These are phyloP conservation scores for Tuber calosporum DNA, from an alignment of 495 filamentous ascomycete genomes.

Conservation along the genomic window DNA sequence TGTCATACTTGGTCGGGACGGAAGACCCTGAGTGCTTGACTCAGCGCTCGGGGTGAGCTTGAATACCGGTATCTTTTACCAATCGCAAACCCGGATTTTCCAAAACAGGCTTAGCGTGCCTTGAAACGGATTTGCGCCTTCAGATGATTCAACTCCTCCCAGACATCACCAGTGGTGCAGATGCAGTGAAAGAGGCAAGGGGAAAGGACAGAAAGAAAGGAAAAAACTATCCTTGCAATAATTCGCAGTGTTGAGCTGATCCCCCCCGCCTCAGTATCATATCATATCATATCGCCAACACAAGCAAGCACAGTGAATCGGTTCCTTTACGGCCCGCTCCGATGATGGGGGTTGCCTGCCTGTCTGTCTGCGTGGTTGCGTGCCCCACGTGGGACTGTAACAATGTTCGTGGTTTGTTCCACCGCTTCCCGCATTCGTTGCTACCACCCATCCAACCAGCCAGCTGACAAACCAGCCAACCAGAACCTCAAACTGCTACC, in stretches of 20 bases:
- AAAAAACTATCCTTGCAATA: not conserved
- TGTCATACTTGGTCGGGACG: no score
- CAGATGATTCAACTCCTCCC: not conserved
- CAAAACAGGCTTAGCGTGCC: not conserved
- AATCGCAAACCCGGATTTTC: not conserved
- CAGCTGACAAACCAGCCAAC: not conserved
- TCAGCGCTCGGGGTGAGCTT: not conserved
- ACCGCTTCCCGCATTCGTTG: not conserved
- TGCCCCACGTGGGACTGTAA: not conserved
- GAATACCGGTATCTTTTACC: not conserved
- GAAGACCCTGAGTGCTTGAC: not conserved
- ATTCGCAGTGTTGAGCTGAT: not conserved
- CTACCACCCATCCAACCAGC: not conserved
- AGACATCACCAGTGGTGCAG: not conserved
- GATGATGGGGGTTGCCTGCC: not conserved
- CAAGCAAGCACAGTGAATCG: not conserved
- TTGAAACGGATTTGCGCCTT: not conserved
- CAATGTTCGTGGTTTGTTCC: not conserved
- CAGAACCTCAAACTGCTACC: not conserved
- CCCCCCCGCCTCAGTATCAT: no score
- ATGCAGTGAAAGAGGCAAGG: not conserved
- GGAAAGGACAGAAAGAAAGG: not conserved
- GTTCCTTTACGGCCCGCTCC: conserved; percentile 4
- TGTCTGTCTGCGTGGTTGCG: not conserved
- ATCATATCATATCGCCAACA: conserved; percentile 2